Evolutionary conservation across 257 asterid species (phyloP), one percentile per base, ranked within the genome.

Genomic region (Salvia miltiorrhiza): DNA sequence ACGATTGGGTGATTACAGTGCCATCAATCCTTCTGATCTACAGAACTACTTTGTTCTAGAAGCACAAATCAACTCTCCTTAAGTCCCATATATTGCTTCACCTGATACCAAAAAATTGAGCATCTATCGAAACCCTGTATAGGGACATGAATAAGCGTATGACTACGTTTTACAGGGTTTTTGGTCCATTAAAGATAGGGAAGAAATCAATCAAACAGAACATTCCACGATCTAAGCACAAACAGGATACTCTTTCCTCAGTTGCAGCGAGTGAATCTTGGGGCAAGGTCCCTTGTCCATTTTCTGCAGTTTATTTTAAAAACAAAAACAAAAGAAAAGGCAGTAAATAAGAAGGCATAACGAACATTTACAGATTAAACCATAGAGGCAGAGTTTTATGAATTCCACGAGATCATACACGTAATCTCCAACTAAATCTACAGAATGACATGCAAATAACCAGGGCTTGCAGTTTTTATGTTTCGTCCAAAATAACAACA

Each of bases 201-300:
- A 48, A 48, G 23, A 24, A 52, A 9, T 26, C 8, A 3, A 32
- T 48, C 23, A 65, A 59, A 48, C 47, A 47, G 52, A n/a, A n/a
- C 64, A 4, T 32, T 67, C 65, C 60, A 59, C 49, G 33, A 37
- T 2, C n/a, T 20, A 19, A 0, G 10, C 26, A 56, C 9, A 71
- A 3, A 67, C 78, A 84, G 94, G 97, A 92, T 92, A 92, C 97
- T 89, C 95, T 78, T 92, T 92, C 65, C 97, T 85, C 72, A 91
- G 93, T 78, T 82, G 97, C 90, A 91, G 75, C 0, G 96, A 91
- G 50, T 91, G 97, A 77, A 89, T 86, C 88, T 91, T 91, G 5
- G 96, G 95, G 84, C 97, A 91, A 3, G 95, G 93, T 21, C 97
- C 97, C 85, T 84, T 82, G 65, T 91, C 96, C 93, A 91, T 91